Evolutionary conservation across 2,329 filamentous ascomycete genomes (phyloP), one percentile per base, ranked within the genome.

Genomic region (Rhytidhysteron rufulum): DNA sequence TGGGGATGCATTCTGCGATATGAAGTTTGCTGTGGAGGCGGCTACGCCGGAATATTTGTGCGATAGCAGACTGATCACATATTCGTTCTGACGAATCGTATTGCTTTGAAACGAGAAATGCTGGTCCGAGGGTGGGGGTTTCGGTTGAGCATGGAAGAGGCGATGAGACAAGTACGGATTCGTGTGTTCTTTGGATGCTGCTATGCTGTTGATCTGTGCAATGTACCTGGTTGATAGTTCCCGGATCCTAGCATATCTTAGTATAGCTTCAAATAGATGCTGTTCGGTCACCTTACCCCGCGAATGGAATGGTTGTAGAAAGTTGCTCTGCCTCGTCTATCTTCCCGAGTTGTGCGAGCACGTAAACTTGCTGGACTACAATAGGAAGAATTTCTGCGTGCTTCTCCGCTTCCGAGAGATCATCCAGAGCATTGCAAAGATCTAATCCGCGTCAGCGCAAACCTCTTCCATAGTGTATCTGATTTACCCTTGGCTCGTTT

Each of bases 321-420:
- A 89, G 57, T 31, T 77, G 71, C 35, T 76, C 71, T 0, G 86
- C 86, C 50, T 89, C 83, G 19, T 80, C 74, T 13, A 71, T 55
- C 53, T 83, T 83, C 15, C 85, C 86, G 45, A 86, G 62, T 48
- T 77, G 80, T 2, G 78, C 76, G 42, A 86, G 74, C 2, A 88
- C 83, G 53, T 85, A 90, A 19, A 85, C 77, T 55, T 88, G 83
- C 63, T 93, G 88, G 18, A 87, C 77, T 22, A 82, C 72, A 42
- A 94, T 89, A 8, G 87, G 85, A 21, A 86, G 70, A 48, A 89
- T 67, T 65, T 94, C 87, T 0, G 78, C 75, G 59, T 78, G 74
- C 69, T 86, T 89, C 50, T 93, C 87, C 38, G 85, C 82, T 4
- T 86, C 80, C 15, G 72, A 75, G 43, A 91, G 67, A 43, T 91